phyloP scores from a whole-genome alignment of 495 filamentous ascomycete genomes.

The Cenococcum geophilum region DNA sequence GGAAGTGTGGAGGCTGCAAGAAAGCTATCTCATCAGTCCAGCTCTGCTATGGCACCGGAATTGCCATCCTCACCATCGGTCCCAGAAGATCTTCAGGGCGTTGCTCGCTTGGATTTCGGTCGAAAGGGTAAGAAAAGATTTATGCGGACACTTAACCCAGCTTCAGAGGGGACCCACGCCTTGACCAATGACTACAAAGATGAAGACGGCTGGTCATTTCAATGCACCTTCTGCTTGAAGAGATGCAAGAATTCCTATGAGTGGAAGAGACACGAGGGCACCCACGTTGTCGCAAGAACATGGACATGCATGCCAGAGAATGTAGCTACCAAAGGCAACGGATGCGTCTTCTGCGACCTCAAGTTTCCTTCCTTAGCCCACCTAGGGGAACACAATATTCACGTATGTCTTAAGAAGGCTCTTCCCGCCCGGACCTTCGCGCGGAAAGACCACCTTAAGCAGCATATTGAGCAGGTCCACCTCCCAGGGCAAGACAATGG shows the following conservation, averaged over 20 bases:
- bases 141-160: too few species aligned
- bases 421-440: background rate
- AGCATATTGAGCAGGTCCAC: conserved; percentile 1
- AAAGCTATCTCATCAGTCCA: too few species aligned
- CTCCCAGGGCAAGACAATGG: background rate
- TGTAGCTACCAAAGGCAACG: too few species aligned
- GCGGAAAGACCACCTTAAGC: background rate
- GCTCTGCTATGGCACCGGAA: too few species aligned
- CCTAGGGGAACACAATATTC: background rate
- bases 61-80: too few species aligned
- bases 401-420: background rate
- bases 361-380: background rate
- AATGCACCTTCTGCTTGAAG: conserved; percentile 1
- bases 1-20: too few species aligned
- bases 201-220: background rate
- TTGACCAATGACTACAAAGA: background rate
- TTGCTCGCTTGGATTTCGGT: background rate
- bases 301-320: conserved; percentile 1
- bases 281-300: background rate
- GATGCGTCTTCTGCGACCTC: background rate
- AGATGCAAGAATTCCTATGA: background rate
- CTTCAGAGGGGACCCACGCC: background rate
- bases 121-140: too few species aligned
- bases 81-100: background rate
- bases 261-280: background rate